These are phyloP conservation scores for Chenopodium quinoa DNA, from an alignment of 148 eudicot species.

Conservation along the genomic window DNA sequence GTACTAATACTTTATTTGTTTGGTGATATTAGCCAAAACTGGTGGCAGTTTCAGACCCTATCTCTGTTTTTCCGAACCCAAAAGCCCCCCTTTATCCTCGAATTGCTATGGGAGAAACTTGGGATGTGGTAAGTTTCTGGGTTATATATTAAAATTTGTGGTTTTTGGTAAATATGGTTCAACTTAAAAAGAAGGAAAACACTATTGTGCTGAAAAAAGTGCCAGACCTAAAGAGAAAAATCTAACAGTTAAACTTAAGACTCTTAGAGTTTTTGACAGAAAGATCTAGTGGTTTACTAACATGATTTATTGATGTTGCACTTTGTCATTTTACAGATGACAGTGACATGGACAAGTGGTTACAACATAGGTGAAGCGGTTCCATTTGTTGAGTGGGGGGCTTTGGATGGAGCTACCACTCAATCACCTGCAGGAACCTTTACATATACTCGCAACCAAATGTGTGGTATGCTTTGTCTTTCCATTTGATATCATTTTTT, in stretches of 20 bases:
- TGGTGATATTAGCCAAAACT: constrained; percentile 60
- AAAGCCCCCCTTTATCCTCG: constrained; percentile 38
- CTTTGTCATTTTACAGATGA: constrained; percentile 27
- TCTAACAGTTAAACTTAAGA: background rate
- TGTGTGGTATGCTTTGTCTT: constrained; percentile 33
- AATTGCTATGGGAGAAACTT: constrained; percentile 33
- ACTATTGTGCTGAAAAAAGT: no score
- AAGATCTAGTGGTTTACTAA: no score
- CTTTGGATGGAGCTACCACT: background rate
- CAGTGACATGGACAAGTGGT: constrained; percentile 39
- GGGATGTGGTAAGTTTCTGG: constrained; percentile 29
- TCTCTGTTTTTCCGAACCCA: constrained; percentile 66
- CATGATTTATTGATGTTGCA: background rate
- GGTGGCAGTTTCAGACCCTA: constrained; percentile 64
- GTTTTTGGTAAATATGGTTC: no score
- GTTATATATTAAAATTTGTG: no score
- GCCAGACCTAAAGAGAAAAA: background rate
- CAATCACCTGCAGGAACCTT: constrained; percentile 34
- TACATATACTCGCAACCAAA: constrained; percentile 28
- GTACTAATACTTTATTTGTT: constrained; percentile 6
- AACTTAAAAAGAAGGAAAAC: no score
- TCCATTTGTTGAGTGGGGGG: constrained; percentile 35
- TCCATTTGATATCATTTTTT: background rate
- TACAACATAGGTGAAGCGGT: constrained; percentile 29
- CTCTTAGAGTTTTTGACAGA: no score